Base-by-base conservation (phyloP, 129 eudicot genomes). In the Helichrysum umbraculigerum region DNA sequence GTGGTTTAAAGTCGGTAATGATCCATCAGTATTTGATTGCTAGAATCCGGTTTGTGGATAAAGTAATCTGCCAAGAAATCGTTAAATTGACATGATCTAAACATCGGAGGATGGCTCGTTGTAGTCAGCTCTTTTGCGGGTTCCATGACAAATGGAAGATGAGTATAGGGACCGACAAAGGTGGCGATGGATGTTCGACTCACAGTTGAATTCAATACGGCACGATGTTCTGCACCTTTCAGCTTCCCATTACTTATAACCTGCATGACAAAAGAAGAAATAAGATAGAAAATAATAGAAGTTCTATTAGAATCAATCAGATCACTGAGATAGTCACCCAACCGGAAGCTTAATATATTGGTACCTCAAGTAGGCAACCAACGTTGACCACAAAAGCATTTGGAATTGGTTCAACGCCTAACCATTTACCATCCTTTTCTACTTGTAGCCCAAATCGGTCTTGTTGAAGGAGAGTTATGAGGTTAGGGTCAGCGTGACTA, bases 321-420 rank as follows among this genome's bases (percentile, higher is more conserved):
- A 51, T 51, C 6, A 7, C 10, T 37, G 0, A 37, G 9, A 37
- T 37, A 9, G 44, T 39, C 12, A 39, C 12, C 44, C 2, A 39
- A 39, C 44, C 3, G 8, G 0, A 2, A 8, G 44, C 8, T 25
- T 10, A 21, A 11, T 22, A 1, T 9, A 21, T 21, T 10, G 1
- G 20, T 82, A 82, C 89, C 85, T 84, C 61, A 8, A 86, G 22
- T 69, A 63, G 87, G 71, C 74, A 71, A 20, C 88, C 88, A n/a
- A 83, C 62, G 81, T 76, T 80, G 73, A 89, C 83, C 22, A 86
- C 86, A 64, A 89, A 86, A 33, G 91, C 87, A 73, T 86, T 82
- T 71, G 91, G 87, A 51, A 86, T 66, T 17, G 85, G 51, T 29
- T 84, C 85, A 64, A 87, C 72, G 51, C 79, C 82, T 25, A 84